A percentile compares a stretch with the other conserved stretches of the same genome.
Conservation (phyloP, 108 stramenopile genomes). For the Pelagomonas calceolata region DNA sequence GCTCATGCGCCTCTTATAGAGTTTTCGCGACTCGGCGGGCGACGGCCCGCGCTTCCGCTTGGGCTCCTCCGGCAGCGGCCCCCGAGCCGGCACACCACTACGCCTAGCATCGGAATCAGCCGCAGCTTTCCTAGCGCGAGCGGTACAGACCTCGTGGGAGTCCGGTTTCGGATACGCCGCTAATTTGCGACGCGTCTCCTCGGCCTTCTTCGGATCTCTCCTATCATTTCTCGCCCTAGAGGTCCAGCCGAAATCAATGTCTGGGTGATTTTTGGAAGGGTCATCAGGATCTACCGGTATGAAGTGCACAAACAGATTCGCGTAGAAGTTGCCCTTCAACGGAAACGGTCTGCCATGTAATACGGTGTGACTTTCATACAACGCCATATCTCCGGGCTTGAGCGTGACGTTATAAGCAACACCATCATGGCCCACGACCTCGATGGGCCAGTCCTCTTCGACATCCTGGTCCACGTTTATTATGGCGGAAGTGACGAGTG, state of each 20-base stretch:
- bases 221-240: background rate
- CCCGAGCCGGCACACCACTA: too few relatives aligned
- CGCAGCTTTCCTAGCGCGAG: background rate
- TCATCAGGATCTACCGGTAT: constrained; percentile 36
- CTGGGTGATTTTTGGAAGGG: background rate
- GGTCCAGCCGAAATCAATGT: background rate
- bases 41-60: too few relatives aligned
- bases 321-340: constrained; percentile 61
- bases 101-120: background rate
- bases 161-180: constrained; percentile 26
- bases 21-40: too few relatives aligned
- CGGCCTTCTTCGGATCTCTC: background rate
- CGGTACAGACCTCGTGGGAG: constrained; percentile 51
- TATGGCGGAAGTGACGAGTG: constrained; percentile 73
- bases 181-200: background rate
- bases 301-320: constrained; percentile 83
- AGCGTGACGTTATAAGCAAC: constrained; percentile 75
- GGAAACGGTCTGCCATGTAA: constrained; percentile 82
- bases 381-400: constrained; percentile 76
- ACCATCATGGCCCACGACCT: constrained; percentile 77
- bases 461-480: constrained; percentile 73
- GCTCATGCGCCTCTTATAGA: too few relatives aligned
- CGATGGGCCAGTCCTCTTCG: constrained; percentile 75
- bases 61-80: background rate
- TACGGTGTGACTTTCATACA: constrained; percentile 75